These are phyloP conservation scores for Gigaspora rosea DNA, from an alignment of 192 early-diverging fungal genomes.

Conservation along the genomic window DNA sequence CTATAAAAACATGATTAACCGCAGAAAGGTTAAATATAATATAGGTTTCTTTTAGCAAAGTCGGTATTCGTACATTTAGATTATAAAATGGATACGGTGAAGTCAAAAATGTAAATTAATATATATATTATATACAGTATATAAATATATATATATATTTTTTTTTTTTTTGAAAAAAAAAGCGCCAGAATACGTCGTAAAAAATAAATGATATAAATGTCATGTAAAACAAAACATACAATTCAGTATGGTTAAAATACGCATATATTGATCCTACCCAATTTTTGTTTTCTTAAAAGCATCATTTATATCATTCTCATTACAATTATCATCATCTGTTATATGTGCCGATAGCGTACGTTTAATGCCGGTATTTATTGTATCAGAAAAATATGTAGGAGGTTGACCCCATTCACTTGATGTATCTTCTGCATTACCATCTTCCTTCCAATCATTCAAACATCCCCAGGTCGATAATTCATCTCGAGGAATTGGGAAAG, in stretches of 20 bases:
- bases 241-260: not conserved
- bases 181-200: no score
- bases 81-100: no score
- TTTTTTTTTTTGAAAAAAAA: no score
- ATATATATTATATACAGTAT: no score
- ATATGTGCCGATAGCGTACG: slow-evolving; percentile 12
- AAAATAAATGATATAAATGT: not conserved
- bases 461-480: not conserved
- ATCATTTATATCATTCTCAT: not conserved
- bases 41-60: not conserved
- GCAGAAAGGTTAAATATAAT: not conserved
- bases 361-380: slow-evolving; percentile 1
- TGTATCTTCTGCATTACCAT: not conserved
- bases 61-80: not conserved
- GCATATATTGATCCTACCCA: not conserved
- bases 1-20: not conserved
- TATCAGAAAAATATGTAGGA: not conserved
- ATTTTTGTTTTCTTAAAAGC: not conserved
- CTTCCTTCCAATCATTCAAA: not conserved
- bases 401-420: not conserved
- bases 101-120: no score
- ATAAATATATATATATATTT: no score
- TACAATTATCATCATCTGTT: not conserved
- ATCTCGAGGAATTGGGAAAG: not conserved
- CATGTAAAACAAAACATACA: not conserved